Evolutionary conservation across 78 protist species (phyloP).

Genomic region (Bigelowiella natans): DNA sequence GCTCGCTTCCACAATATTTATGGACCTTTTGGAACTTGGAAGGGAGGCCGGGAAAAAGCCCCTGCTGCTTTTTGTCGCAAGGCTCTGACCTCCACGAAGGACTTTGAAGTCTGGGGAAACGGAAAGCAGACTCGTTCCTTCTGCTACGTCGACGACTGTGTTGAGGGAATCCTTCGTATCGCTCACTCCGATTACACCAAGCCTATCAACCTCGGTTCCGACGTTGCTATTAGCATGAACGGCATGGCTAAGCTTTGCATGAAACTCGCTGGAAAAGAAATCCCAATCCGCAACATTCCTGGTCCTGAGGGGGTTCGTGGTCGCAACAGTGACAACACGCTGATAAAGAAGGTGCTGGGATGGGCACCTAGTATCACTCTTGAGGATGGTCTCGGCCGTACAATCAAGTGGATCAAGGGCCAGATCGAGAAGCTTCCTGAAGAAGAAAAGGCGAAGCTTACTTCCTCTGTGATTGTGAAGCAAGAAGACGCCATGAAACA

Average conservation of each 20-base stretch:
- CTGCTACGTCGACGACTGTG: not conserved
- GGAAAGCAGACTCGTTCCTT: slow-evolving; percentile 13
- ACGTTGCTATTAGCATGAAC: slow-evolving; percentile 54
- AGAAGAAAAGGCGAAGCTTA: not conserved
- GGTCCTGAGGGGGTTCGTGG: slow-evolving; percentile 84
- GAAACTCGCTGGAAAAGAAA: slow-evolving; percentile 9
- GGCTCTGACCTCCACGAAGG: slow-evolving; percentile 3
- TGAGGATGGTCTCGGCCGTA: slow-evolving; percentile 51
- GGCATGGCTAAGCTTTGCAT: slow-evolving; percentile 51
- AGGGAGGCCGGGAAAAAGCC: slow-evolving; percentile 79
- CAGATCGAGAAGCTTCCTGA: not conserved
- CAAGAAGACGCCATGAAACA: not conserved
- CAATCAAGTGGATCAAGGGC: slow-evolving; percentile 52
- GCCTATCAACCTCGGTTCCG: slow-evolving; percentile 69
- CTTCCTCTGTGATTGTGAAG: not conserved
- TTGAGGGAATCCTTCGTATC: slow-evolving; percentile 40
- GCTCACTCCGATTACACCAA: slow-evolving; percentile 40
- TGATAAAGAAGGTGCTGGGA: slow-evolving; percentile 56
- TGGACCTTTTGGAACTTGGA: slow-evolving; percentile 74
- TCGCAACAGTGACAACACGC: slow-evolving; percentile 62
- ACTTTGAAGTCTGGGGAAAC: slow-evolving; percentile 77
- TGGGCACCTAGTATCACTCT: slow-evolving; percentile 58
- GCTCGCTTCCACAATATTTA: slow-evolving; percentile 77
- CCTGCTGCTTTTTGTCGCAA: slow-evolving; percentile 80
- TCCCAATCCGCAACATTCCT: slow-evolving; percentile 49